phyloP scores from a whole-genome alignment of 1,284 basidiomycete species.

The Puccinia horiana region DNA sequence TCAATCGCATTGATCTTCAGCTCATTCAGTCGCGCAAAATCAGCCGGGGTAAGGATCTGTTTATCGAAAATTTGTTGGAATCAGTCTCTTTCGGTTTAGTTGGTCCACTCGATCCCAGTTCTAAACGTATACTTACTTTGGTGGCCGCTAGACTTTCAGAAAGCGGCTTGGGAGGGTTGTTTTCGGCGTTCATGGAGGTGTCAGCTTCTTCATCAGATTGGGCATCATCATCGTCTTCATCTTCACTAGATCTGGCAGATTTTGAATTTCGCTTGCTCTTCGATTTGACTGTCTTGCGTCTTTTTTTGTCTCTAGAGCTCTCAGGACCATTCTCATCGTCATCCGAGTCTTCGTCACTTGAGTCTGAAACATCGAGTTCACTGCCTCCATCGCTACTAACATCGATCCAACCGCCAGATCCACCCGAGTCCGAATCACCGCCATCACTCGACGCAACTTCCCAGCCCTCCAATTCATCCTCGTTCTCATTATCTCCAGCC shows the following conservation, averaged over 20 bases:
- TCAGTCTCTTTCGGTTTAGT: background rate
- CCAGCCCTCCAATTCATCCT: slow-evolving; percentile 77
- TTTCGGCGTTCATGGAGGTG: slow-evolving; percentile 39
- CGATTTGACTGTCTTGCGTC: slow-evolving; percentile 47
- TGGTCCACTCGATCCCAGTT: background rate
- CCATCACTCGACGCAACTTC: slow-evolving; percentile 73
- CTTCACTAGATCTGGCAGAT: slow-evolving; percentile 50
- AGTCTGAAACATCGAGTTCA: slow-evolving; percentile 77
- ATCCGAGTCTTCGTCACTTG: slow-evolving; percentile 73
- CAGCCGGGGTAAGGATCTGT: slow-evolving; percentile 94
- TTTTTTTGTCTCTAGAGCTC: slow-evolving; percentile 40
- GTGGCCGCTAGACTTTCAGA: slow-evolving; percentile 34
- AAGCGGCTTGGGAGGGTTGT: slow-evolving; percentile 6
- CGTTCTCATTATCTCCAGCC: slow-evolving; percentile 71
- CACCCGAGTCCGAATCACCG: slow-evolving; percentile 63
- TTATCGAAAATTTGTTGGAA: background rate
- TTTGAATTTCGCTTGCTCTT: slow-evolving; percentile 21
- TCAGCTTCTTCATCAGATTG: slow-evolving; percentile 39
- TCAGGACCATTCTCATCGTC: slow-evolving; percentile 53
- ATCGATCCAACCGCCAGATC: slow-evolving; percentile 74
- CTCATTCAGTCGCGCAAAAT: slow-evolving; percentile 90
- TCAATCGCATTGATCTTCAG: slow-evolving; percentile 68
- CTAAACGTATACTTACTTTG: slow-evolving; percentile 19
- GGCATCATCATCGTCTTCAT: slow-evolving; percentile 53
- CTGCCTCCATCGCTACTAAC: slow-evolving; percentile 72